Conservation (phyloP, 106 monocot species). For the Dendrobium chrysotoxum region DNA sequence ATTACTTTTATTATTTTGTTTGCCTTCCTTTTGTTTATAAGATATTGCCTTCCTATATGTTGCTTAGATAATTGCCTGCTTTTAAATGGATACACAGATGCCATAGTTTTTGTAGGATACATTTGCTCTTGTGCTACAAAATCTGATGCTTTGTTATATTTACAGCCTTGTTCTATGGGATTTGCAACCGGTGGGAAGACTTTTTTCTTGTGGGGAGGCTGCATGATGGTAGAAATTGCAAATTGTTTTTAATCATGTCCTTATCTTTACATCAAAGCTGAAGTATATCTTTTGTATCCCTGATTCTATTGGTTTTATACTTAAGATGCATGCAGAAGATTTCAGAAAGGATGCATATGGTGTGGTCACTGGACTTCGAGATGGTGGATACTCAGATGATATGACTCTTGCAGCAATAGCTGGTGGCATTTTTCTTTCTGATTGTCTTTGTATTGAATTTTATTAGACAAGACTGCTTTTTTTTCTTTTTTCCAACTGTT, state of each 20-base stretch:
- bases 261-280: constrained; percentile 3
- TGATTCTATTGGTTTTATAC: constrained; percentile 11
- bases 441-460: not conserved
- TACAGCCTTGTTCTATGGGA: constrained; percentile 99
- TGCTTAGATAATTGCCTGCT: not conserved
- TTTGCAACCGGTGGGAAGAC: constrained; percentile 99
- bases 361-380: constrained; percentile 73
- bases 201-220: constrained; percentile 98
- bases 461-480: not conserved
- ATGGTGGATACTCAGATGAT: constrained; percentile 99
- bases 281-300: not conserved
- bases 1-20: not conserved
- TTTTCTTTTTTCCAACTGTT: not conserved
- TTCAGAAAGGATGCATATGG: constrained; percentile 80
- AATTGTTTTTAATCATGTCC: not conserved
- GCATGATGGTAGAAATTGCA: constrained; percentile 84
- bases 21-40: not conserved
- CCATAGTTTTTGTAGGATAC: not conserved
- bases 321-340: constrained; percentile 99
- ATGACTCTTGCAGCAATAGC: constrained; percentile 99
- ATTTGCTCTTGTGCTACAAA: constrained; percentile 1
- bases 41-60: not conserved
- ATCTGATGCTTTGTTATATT: constrained; percentile 11
- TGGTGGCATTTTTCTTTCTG: constrained; percentile 33
- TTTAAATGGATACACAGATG: not conserved